These are phyloP conservation scores for Mycena epipterygia DNA, from an alignment of 768 basidiomycete species.

Conservation along the genomic window DNA sequence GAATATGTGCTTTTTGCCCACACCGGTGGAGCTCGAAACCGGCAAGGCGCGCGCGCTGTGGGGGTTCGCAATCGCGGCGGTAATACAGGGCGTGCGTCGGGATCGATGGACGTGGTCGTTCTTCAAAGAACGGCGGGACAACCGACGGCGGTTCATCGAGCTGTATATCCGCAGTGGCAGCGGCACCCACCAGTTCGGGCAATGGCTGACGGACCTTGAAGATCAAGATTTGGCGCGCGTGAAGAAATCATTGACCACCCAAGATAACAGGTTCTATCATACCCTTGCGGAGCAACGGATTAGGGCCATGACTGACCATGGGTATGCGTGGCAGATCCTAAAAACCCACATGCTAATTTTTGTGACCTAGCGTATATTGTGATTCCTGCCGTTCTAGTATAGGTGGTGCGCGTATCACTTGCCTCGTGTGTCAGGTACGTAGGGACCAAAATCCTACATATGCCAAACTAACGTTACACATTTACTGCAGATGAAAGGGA, in stretches of 20 bases:
- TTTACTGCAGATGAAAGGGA: conserved; percentile 15
- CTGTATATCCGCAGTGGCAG: conserved; percentile 38
- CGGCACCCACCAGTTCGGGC: conserved; percentile 39
- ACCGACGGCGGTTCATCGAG: too few relatives aligned
- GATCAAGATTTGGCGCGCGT: too few relatives aligned
- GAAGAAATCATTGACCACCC: too few relatives aligned
- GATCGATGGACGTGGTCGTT: conserved; percentile 45
- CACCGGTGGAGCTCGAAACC: too few relatives aligned
- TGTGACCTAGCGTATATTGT: conserved; percentile 34
- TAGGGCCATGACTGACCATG: conserved; percentile 36
- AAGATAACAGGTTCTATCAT: too few relatives aligned
- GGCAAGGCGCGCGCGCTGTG: too few relatives aligned
- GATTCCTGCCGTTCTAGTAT: conserved; percentile 42
- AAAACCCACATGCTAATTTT: neutral
- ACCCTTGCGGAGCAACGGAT: too few relatives aligned
- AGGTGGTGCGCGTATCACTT: conserved; percentile 45
- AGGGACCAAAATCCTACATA: neutral
- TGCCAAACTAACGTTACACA: neutral
- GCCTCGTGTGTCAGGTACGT: conserved; percentile 44
- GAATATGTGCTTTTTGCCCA: too few relatives aligned
- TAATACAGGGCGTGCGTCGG: conserved; percentile 37
- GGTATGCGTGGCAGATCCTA: too few relatives aligned
- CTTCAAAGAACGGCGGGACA: conserved; percentile 47
- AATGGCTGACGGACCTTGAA: conserved; percentile 11
- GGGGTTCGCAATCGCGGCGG: too few relatives aligned